Evolutionary conservation across 2,329 filamentous ascomycete species (phyloP), one percentile per base, ranked within the genome.

Genomic region (Incumbomyces lentus): DNA sequence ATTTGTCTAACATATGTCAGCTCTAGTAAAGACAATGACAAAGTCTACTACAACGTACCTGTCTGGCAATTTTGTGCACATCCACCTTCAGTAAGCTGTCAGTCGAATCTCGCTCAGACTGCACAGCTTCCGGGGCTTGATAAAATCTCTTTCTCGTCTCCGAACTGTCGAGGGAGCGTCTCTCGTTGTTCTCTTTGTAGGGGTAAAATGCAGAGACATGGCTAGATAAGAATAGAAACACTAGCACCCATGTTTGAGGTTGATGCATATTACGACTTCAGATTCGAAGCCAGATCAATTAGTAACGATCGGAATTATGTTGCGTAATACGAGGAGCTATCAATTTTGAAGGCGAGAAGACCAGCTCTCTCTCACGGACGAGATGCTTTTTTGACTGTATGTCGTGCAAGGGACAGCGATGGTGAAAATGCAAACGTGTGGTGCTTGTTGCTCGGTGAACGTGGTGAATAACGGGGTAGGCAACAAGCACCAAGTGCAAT

Each of bases 121-220:
- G 34, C 22, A 55, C 43, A 5, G 60, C 50, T 6, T 37, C 31
- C 13, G 46, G 54, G 55, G 58, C 59, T 5, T 64, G 64, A 38
- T 64, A 49, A 47, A 67, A 67, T 26, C 64, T 54, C 40, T 55
- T 57, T 32, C 45, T 42, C 13, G 50, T 44, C 29, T 58, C 52
- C 22, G 22, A 26, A 37, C 48, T 53, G 19, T 39, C n/a, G n/a
- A 13, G 29, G 14, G 40, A 33, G n/a, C 18, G 11, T 45, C 14
- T 45, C 26, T 49, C 52, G 13, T 41, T 34, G 58, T 54, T 48
- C 60, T 53, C 29, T 22, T 60, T 58, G 52, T 64, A 68, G 14
- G 68, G 68, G 51, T 68, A 69, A 44, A 70, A 70, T 50, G 68
- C 68, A 16, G 60, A 59, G n/a, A 49, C 53, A 35, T 41, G 52